Evolutionary conservation across 2,329 filamentous ascomycete genomes (phyloP).

Genomic region (Pseudodiploospora longispora): DNA sequence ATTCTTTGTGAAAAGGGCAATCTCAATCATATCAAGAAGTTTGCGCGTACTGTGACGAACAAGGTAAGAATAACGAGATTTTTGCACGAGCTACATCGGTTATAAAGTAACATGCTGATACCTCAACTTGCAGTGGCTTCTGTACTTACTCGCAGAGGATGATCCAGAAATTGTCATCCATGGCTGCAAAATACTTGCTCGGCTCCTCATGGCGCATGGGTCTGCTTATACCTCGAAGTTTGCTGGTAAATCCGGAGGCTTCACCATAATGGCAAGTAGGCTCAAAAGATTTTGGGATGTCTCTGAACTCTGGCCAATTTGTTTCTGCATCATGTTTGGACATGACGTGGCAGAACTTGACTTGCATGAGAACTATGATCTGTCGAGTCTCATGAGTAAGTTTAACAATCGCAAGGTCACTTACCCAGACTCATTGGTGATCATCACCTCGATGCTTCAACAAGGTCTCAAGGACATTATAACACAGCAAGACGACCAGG

Average conservation of each 20-base stretch:
- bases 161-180: constrained; percentile 76
- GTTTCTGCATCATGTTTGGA: constrained; percentile 82
- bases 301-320: constrained; percentile 76
- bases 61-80: constrained; percentile 49
- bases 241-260: constrained; percentile 73
- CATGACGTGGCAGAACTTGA: constrained; percentile 69
- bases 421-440: constrained; percentile 69
- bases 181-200: constrained; percentile 73
- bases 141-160: constrained; percentile 83
- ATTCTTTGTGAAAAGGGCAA: constrained; percentile 70
- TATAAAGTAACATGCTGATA: not conserved
- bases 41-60: constrained; percentile 89
- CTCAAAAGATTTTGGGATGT: constrained; percentile 85
- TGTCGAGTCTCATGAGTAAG: constrained; percentile 63
- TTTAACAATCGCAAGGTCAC: constrained; percentile 63
- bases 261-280: constrained; percentile 73
- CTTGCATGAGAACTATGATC: constrained; percentile 64
- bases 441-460: constrained; percentile 82
- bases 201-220: constrained; percentile 77
- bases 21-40: constrained; percentile 66
- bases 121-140: constrained; percentile 57
- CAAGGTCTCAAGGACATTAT: constrained; percentile 68
- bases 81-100: too few species aligned
- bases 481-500: constrained; percentile 51
- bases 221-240: constrained; percentile 79